A percentile compares a stretch with the other conserved stretches of the same genome.
Evolutionary conservation across 257 asterid genomes (phyloP).

Genomic region (Orobanche coerulescens): DNA sequence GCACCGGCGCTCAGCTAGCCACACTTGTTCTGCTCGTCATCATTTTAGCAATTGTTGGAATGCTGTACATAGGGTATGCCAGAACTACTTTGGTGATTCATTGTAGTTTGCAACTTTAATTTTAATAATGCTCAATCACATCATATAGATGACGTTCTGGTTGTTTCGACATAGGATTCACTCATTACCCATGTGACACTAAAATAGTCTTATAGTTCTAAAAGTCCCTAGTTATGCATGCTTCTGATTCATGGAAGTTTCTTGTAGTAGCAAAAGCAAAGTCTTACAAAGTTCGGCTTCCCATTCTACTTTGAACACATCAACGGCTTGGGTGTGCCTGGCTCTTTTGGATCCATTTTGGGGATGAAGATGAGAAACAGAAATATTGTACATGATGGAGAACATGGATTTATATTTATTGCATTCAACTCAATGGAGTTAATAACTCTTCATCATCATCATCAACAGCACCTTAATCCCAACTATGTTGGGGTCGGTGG

Average conservation of each 20-base stretch:
- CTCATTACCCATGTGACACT: not conserved
- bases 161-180: not conserved
- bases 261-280: not conserved
- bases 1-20: constrained; percentile 86
- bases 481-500: too few species aligned
- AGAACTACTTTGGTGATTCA: constrained; percentile 1
- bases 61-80: constrained; percentile 73
- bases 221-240: not conserved
- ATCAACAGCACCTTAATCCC: too few species aligned
- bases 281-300: not conserved
- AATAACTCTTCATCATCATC: not conserved
- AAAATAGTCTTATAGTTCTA: not conserved
- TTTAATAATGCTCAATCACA: not conserved
- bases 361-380: not conserved
- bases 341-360: not conserved
- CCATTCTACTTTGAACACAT: not conserved
- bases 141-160: not conserved
- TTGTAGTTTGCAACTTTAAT: constrained; percentile 9
- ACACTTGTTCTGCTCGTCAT: constrained; percentile 67
- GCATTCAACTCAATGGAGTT: not conserved
- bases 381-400: not conserved
- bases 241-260: not conserved
- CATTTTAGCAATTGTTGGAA: constrained; percentile 65
- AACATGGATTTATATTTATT: not conserved
- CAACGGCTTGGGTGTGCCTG: constrained; percentile 4